Conservation (phyloP, 371 early-diverging fungal genomes). For the Haplosporangium sp. region DNA sequence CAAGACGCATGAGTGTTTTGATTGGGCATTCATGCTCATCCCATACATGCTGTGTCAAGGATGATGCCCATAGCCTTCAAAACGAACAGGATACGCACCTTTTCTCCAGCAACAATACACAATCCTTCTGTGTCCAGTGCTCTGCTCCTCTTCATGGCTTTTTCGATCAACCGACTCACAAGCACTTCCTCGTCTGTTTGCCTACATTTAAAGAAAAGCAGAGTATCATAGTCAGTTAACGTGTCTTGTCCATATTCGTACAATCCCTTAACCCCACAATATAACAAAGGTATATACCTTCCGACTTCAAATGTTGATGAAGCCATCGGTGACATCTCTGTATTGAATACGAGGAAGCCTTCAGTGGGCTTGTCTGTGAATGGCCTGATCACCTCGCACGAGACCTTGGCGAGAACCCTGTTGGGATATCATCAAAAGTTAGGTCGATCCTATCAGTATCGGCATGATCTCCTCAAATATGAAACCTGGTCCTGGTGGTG, state of each 20-base stretch:
- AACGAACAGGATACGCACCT: slow-evolving; percentile 59
- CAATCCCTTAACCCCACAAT: neutral
- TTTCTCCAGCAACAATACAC: slow-evolving; percentile 96
- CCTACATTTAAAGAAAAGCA: slow-evolving; percentile 44
- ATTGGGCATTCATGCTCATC: neutral
- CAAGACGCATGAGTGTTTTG: slow-evolving; percentile 1
- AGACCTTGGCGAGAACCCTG: slow-evolving; percentile 86
- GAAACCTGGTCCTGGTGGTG: too few species aligned
- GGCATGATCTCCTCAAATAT: too few species aligned
- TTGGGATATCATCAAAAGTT: neutral
- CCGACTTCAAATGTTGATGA: slow-evolving; percentile 78
- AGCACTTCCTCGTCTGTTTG: slow-evolving; percentile 85
- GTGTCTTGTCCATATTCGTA: too few species aligned
- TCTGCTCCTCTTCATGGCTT: slow-evolving; percentile 82
- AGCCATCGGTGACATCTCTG: slow-evolving; percentile 91
- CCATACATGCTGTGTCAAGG: too few species aligned
- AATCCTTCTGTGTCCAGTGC: slow-evolving; percentile 96
- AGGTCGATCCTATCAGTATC: too few species aligned
- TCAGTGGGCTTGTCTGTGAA: slow-evolving; percentile 83
- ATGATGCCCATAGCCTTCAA: neutral
- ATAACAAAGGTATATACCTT: slow-evolving; percentile 54
- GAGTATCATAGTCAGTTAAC: neutral
- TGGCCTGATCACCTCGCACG: slow-evolving; percentile 91
- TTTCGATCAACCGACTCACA: slow-evolving; percentile 88
- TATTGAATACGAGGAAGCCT: slow-evolving; percentile 83